These are phyloP conservation scores for Phalaenopsis aphrodite DNA, from an alignment of 106 monocot species.

Conservation along the genomic window DNA sequence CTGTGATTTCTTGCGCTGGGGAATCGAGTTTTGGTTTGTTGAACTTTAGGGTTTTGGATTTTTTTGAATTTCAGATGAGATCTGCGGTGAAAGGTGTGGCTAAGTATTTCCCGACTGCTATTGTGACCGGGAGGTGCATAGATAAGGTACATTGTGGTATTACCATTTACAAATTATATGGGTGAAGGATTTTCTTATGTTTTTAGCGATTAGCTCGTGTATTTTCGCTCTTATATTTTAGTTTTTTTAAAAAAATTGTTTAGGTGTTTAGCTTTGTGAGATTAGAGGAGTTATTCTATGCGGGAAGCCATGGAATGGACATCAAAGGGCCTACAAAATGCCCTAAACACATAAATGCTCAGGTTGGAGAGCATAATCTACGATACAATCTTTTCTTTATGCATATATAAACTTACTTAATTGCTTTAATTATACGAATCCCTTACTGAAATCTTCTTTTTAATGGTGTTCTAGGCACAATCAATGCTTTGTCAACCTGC, in stretches of 20 bases:
- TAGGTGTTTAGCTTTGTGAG: slow-evolving; percentile 30
- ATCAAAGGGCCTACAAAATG: slow-evolving; percentile 51
- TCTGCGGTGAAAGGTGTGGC: slow-evolving; percentile 45
- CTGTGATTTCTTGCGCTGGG: background rate
- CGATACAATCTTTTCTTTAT: background rate
- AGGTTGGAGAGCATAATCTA: background rate
- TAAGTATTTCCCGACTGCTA: slow-evolving; percentile 53
- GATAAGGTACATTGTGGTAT: slow-evolving; percentile 50
- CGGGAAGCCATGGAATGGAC: slow-evolving; percentile 90
- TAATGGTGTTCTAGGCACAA: slow-evolving; percentile 4
- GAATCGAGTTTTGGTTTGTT: background rate
- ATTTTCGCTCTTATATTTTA: background rate
- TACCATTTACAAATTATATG: background rate
- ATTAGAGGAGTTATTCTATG: slow-evolving; percentile 66
- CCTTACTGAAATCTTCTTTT: background rate
- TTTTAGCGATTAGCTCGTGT: no score
- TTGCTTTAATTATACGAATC: no score
- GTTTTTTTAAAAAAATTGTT: background rate
- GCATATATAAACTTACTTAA: background rate
- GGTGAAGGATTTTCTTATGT: background rate
- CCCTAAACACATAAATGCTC: background rate
- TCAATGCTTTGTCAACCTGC: slow-evolving; percentile 43
- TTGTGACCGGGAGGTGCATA: slow-evolving; percentile 58
- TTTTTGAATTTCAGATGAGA: slow-evolving; percentile 42
- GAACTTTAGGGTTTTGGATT: background rate